phyloP scores from a whole-genome alignment of 345 rosid genomes.

The Erysimum cheiranthoides region DNA sequence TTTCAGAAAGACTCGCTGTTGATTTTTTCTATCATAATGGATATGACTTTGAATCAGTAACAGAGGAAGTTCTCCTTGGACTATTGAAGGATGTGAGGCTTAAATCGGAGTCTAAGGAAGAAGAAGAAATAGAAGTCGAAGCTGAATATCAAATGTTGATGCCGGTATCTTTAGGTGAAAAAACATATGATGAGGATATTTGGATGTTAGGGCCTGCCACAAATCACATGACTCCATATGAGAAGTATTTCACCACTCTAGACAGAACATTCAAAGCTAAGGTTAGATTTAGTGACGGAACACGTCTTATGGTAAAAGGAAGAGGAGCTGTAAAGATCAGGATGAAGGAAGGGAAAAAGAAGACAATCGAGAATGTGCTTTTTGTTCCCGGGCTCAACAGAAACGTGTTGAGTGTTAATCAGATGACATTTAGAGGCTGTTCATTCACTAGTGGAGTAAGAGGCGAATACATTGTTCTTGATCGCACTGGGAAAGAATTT shows the following conservation, averaged over 20 bases:
- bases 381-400: conserved; percentile 15
- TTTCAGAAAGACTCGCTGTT: conserved; percentile 21
- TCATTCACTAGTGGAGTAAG: background rate
- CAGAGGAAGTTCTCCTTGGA: background rate
- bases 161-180: background rate
- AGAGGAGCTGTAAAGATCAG: conserved; percentile 17
- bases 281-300: background rate
- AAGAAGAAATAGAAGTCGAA: background rate
- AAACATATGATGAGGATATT: conserved; percentile 15
- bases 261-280: conserved; percentile 16
- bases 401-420: conserved; percentile 10
- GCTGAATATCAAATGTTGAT: background rate
- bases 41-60: background rate
- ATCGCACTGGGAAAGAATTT: background rate
- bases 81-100: background rate
- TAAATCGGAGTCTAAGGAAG: background rate
- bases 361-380: conserved; percentile 14
- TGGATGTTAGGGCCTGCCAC: background rate
- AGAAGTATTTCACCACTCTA: conserved; percentile 5
- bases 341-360: conserved; percentile 31
- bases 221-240: conserved; percentile 20
- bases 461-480: background rate
- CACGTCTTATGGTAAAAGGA: background rate
- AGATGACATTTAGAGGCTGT: conserved; percentile 1
- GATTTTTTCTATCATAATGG: background rate